Percentiles rank a stretch among this genome's conserved stretches.
Conservation (phyloP, 257 asterid species). For the Ocimum tenuiflorum region DNA sequence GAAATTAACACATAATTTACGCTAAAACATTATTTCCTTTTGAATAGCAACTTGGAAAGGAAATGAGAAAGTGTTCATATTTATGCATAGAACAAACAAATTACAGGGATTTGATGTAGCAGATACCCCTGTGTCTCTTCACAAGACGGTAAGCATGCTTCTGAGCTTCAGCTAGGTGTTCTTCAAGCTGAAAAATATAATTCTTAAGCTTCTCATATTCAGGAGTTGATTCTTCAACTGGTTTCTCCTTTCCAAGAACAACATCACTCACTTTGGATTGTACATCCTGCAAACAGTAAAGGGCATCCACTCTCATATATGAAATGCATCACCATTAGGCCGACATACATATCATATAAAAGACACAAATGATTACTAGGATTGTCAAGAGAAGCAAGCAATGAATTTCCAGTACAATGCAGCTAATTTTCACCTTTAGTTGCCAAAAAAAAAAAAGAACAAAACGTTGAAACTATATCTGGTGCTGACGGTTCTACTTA, state of each 20-base stretch:
- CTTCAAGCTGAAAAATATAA: conserved; percentile 89
- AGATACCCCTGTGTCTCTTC: conserved; percentile 85
- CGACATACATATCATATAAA: not conserved
- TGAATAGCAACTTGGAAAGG: not conserved
- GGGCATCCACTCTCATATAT: conserved; percentile 15
- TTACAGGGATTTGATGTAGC: not conserved
- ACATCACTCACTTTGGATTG: conserved; percentile 94
- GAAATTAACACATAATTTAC: not conserved
- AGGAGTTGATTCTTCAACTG: conserved; percentile 85
- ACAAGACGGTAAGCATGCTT: conserved; percentile 96
- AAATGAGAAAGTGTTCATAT: not conserved
- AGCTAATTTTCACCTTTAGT: conserved; percentile 7
- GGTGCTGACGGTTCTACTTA: conserved; percentile 1
- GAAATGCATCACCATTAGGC: conserved; percentile 4
- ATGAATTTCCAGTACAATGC: conserved; percentile 13
- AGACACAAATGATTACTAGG: not conserved
- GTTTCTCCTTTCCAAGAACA: conserved; percentile 96
- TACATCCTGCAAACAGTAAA: conserved; percentile 58
- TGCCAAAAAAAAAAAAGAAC: not conserved
- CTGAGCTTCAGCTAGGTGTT: conserved; percentile 94
- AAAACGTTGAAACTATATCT: conserved; percentile 1
- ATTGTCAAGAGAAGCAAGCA: conserved; percentile 7
- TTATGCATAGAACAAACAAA: not conserved
- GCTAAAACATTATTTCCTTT: not conserved
- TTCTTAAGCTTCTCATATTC: conserved; percentile 85